Evolutionary conservation across 805 yeast species (phyloP).

Genomic region (Metschnikowia continentalis): DNA sequence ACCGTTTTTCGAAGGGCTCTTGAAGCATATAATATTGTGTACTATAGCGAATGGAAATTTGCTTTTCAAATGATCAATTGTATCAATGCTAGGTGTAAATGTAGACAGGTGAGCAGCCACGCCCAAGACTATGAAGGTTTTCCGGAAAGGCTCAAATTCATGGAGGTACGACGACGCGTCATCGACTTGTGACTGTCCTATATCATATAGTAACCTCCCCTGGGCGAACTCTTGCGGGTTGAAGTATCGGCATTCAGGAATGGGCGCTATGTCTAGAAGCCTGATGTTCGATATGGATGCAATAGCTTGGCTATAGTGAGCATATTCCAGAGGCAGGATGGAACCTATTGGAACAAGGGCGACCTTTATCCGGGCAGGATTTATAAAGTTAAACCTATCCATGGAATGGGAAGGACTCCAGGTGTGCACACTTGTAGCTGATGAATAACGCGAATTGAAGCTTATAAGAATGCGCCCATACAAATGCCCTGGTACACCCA

Average conservation of each 20-base stretch:
- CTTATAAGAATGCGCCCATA: neutral
- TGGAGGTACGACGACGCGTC: conserved; percentile 63
- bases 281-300: conserved; percentile 57
- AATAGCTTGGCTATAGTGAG: conserved; percentile 41
- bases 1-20: conserved; percentile 28
- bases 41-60: conserved; percentile 50
- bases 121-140: conserved; percentile 60
- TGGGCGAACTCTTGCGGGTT: conserved; percentile 83
- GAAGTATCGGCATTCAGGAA: conserved; percentile 45
- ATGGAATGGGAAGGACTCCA: conserved; percentile 5
- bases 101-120: conserved; percentile 27
- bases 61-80: conserved; percentile 32
- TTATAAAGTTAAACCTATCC: conserved; percentile 43
- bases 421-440: conserved; percentile 1
- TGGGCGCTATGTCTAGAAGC: conserved; percentile 71
- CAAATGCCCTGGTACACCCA: neutral
- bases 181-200: conserved; percentile 43
- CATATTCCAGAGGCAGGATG: conserved; percentile 41
- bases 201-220: conserved; percentile 66
- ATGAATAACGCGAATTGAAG: neutral
- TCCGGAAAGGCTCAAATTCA: conserved; percentile 88
- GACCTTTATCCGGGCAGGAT: conserved; percentile 64
- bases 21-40: conserved; percentile 54
- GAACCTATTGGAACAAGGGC: conserved; percentile 65
- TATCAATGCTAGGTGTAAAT: conserved; percentile 2